Conservation (phyloP, 495 filamentous ascomycete species). For the Chaetomium tenue region DNA sequence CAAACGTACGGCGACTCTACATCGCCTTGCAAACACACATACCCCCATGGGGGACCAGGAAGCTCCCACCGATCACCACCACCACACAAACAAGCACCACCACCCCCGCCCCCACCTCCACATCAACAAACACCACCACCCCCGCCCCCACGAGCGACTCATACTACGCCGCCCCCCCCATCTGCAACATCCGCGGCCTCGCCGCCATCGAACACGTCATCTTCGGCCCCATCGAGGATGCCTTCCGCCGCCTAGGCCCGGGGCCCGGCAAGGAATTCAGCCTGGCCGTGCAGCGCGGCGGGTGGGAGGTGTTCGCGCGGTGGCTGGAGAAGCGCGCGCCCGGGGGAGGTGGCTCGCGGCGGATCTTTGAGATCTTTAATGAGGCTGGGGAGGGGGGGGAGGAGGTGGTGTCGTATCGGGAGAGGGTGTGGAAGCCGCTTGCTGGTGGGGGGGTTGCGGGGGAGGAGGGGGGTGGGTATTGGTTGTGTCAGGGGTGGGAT, state of each 20-base stretch:
- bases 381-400: neutral
- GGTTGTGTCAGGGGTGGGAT: constrained; percentile 11
- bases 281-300: constrained; percentile 14
- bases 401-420: neutral
- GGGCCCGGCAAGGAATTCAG: neutral
- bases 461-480: neutral
- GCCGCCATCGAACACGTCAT: constrained; percentile 1
- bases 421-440: constrained; percentile 1
- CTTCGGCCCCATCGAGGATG: constrained; percentile 11
- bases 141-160: no score
- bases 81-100: no score
- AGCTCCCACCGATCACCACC: neutral
- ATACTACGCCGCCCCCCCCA: no score
- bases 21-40: constrained; percentile 11
- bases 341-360: neutral
- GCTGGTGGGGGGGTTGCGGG: neutral
- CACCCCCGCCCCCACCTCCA: no score
- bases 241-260: neutral
- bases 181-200: neutral
- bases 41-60: neutral
- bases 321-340: neutral
- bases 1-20: constrained; percentile 11
- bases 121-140: no score
- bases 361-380: neutral
- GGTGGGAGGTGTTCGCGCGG: constrained; percentile 5